A percentile compares a stretch with the other conserved stretches of the same genome.
These are phyloP conservation scores for Diplosphaera chodatii DNA, from an alignment of 139 green algal genomes.

Conservation along the genomic window DNA sequence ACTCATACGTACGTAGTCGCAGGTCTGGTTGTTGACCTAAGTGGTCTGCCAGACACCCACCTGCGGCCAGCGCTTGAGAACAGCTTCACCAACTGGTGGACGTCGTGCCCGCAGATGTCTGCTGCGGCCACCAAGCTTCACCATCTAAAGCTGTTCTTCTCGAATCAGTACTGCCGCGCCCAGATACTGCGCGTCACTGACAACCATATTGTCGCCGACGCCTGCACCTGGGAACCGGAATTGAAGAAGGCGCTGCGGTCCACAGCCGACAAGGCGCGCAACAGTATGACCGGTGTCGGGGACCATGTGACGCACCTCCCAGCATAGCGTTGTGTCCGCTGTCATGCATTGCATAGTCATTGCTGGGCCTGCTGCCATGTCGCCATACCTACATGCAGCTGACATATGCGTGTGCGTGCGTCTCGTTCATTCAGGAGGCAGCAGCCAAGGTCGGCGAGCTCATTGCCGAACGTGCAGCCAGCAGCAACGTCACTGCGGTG, in stretches of 20 bases:
- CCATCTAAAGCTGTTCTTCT: conserved; percentile 37
- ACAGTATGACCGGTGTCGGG: no score
- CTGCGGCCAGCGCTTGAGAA: no score
- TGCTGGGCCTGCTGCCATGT: no score
- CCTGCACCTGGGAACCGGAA: conserved; percentile 32
- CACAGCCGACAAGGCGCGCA: conserved; percentile 18
- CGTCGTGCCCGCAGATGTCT: not conserved
- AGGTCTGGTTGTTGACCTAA: no score
- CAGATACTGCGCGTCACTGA: conserved; percentile 29
- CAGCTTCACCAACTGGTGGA: no score
- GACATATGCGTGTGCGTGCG: no score
- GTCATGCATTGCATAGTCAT: no score
- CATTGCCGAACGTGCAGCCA: conserved; percentile 28
- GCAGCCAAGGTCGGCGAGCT: conserved; percentile 19
- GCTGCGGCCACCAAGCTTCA: conserved; percentile 10
- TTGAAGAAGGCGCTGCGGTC: conserved; percentile 10
- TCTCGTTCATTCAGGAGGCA: not conserved
- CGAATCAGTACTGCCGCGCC: conserved; percentile 42
- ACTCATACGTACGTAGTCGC: no score
- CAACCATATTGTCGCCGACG: conserved; percentile 32
- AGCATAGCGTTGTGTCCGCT: no score
- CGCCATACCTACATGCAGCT: no score
- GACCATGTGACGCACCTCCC: no score
- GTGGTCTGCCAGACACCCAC: no score
- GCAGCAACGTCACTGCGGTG: conserved; percentile 17